These are phyloP conservation scores for Russula abietina DNA, from an alignment of 768 basidiomycete species.

Conservation along the genomic window DNA sequence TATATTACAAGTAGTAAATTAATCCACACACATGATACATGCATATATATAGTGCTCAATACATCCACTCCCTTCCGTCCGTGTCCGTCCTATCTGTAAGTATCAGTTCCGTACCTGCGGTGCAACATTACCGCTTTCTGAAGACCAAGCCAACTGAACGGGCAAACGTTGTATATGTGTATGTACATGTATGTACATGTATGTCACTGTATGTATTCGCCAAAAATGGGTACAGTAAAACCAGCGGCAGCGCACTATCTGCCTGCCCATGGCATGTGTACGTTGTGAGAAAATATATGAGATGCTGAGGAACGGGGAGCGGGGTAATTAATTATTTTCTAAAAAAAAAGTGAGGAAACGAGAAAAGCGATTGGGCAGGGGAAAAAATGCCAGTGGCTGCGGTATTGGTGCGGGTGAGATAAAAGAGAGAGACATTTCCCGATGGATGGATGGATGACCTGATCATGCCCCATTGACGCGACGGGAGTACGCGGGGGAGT, in stretches of 20 bases:
- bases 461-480: too few relatives aligned
- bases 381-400: too few relatives aligned
- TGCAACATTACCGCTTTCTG: conserved; percentile 5
- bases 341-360: not conserved
- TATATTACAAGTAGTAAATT: too few relatives aligned
- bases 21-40: too few relatives aligned
- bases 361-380: not conserved
- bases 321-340: too few relatives aligned
- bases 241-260: not conserved
- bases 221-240: not conserved
- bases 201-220: not conserved
- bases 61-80: not conserved
- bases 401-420: too few relatives aligned
- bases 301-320: too few relatives aligned
- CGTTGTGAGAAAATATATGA: not conserved
- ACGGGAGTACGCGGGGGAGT: too few relatives aligned
- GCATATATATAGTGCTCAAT: too few relatives aligned
- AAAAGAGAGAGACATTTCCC: too few relatives aligned
- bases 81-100: not conserved
- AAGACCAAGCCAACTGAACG: not conserved
- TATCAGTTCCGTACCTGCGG: not conserved
- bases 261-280: not conserved
- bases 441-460: too few relatives aligned
- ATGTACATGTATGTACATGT: not conserved
- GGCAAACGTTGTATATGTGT: not conserved